phyloP scores from a whole-genome alignment of 768 basidiomycete species.

The Lepiota venenata region DNA sequence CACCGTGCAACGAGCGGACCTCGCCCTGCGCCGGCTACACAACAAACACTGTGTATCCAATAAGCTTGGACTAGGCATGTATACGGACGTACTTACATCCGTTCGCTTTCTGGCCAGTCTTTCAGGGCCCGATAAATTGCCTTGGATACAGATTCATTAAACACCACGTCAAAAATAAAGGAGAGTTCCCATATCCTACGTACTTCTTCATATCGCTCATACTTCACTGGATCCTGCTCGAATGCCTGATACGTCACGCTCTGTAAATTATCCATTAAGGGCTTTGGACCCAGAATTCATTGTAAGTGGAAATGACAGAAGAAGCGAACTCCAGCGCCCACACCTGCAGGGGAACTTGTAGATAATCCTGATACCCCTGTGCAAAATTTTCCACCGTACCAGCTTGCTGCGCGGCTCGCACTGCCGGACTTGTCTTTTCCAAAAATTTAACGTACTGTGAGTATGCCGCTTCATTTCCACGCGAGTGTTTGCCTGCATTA shows the following conservation, averaged over 20 bases:
- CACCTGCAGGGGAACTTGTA: constrained; percentile 93
- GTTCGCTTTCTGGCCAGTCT: constrained; percentile 59
- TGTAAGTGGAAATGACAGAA: background rate
- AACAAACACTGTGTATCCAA: constrained; percentile 58
- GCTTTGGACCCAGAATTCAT: constrained; percentile 40
- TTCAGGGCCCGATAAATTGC: constrained; percentile 78
- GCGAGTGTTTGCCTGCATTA: constrained; percentile 57
- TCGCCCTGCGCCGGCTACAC: constrained; percentile 92
- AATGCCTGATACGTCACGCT: constrained; percentile 97
- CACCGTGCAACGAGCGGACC: constrained; percentile 90
- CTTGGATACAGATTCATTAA: constrained; percentile 29
- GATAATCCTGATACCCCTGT: constrained; percentile 90
- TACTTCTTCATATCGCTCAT: constrained; percentile 91
- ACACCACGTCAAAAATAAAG: constrained; percentile 4
- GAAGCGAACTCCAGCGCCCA: constrained; percentile 16
- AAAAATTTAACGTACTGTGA: constrained; percentile 84
- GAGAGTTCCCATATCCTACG: constrained; percentile 11
- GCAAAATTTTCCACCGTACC: constrained; percentile 90
- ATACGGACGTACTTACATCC: constrained; percentile 51
- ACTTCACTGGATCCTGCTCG: constrained; percentile 97
- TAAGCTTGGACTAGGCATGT: background rate
- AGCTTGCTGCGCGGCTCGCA: constrained; percentile 57
- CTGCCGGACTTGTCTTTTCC: constrained; percentile 70
- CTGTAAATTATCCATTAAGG: constrained; percentile 95
- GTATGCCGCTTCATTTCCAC: constrained; percentile 86